phyloP scores from a whole-genome alignment of 495 filamentous ascomycete genomes.

The Cryomyces minteri region DNA sequence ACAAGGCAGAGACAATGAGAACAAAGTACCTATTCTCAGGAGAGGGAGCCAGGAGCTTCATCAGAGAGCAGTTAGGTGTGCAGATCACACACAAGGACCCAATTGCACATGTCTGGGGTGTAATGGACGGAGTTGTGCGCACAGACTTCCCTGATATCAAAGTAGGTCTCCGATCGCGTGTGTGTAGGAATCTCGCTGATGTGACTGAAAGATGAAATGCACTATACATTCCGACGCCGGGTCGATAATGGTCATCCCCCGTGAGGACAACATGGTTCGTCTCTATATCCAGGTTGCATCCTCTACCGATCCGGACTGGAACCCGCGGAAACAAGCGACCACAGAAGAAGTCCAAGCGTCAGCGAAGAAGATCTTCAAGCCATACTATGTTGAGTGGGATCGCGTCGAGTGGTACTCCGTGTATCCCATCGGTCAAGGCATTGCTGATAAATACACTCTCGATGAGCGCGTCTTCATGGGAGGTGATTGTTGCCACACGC shows the following conservation, averaged over 20 bases:
- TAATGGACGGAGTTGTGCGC: slow-evolving; percentile 26
- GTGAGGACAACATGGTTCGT: slow-evolving; percentile 26
- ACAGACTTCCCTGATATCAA: slow-evolving; percentile 30
- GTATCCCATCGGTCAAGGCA: slow-evolving; percentile 56
- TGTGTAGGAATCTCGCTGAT: slow-evolving; percentile 1
- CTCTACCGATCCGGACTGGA: slow-evolving; percentile 39
- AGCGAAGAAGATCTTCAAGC: slow-evolving; percentile 42
- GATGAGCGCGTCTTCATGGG: slow-evolving; percentile 47
- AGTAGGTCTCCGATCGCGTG: slow-evolving; percentile 6
- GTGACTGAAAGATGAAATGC: slow-evolving; percentile 58
- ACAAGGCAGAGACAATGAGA: slow-evolving; percentile 41
- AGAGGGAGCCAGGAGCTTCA: slow-evolving; percentile 45
- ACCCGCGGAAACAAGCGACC: slow-evolving; percentile 29
- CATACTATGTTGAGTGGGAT: slow-evolving; percentile 37
- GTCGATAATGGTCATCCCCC: slow-evolving; percentile 28
- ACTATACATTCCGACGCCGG: slow-evolving; percentile 37
- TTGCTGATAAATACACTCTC: slow-evolving; percentile 42
- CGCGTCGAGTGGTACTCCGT: slow-evolving; percentile 39
- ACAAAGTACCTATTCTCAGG: slow-evolving; percentile 49
- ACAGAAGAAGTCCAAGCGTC: slow-evolving; percentile 40
- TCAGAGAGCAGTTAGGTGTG: slow-evolving; percentile 39
- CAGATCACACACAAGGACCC: slow-evolving; percentile 44
- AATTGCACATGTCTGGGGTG: slow-evolving; percentile 33
- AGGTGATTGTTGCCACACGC: slow-evolving; percentile 42
- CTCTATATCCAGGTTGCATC: slow-evolving; percentile 30